These are phyloP conservation scores for Cystobasidiaceae sp. DNA, from an alignment of 1,284 basidiomycete species.

Conservation along the genomic window DNA sequence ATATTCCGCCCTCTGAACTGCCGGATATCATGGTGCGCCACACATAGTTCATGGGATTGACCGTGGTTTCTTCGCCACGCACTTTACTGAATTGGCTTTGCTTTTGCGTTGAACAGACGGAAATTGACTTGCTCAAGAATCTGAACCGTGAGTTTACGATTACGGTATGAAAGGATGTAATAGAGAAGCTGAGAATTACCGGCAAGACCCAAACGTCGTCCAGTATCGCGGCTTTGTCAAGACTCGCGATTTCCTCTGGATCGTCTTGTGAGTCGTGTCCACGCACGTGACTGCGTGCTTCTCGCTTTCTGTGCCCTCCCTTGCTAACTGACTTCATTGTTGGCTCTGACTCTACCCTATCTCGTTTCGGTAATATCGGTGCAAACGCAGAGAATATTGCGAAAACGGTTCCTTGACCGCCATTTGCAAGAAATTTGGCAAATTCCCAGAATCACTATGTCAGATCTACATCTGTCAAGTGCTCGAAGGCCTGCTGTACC, in stretches of 20 bases:
- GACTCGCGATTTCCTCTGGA: conserved; percentile 87
- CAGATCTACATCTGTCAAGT: conserved; percentile 91
- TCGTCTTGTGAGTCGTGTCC: conserved; percentile 65
- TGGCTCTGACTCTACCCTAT: too few relatives aligned
- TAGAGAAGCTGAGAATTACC: background rate
- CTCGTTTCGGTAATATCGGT: too few relatives aligned
- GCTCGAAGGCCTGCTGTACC: conserved; percentile 83
- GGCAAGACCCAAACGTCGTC: conserved; percentile 75
- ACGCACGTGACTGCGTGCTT: too few relatives aligned
- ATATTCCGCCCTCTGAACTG: conserved; percentile 85
- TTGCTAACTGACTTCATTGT: too few relatives aligned
- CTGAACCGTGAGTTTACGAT: conserved; percentile 55
- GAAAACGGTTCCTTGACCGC: conserved; percentile 95
- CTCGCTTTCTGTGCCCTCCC: too few relatives aligned
- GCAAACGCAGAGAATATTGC: conserved; percentile 71
- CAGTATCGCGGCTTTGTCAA: conserved; percentile 98
- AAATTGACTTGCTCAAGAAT: conserved; percentile 96
- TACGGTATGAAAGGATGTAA: background rate
- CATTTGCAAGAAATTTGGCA: conserved; percentile 91
- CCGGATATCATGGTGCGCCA: conserved; percentile 88
- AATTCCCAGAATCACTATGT: conserved; percentile 93
- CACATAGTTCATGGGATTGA: background rate
- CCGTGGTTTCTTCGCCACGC: background rate
- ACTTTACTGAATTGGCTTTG: background rate
- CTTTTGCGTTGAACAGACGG: conserved; percentile 59